Conservation (phyloP, 768 basidiomycete species). For the Crassisporium funariophilum region DNA sequence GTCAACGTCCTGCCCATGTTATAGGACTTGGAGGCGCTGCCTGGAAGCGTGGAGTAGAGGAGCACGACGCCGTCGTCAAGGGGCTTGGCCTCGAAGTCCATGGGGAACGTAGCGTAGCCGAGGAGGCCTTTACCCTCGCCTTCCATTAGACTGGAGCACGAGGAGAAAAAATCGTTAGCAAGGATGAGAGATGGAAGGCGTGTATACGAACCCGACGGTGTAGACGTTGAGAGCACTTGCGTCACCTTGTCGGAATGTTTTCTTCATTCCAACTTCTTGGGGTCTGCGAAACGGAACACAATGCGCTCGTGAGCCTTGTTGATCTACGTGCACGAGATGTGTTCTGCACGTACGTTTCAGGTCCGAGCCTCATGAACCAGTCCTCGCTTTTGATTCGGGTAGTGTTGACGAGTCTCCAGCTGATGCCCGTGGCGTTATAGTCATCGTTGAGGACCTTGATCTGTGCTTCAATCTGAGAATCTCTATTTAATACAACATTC, state of each 20-base stretch:
- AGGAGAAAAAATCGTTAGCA: conserved; percentile 21
- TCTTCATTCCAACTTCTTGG: conserved; percentile 47
- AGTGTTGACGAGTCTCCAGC: conserved; percentile 42
- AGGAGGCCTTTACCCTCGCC: conserved; percentile 39
- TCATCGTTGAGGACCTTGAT: conserved; percentile 43
- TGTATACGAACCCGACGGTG: conserved; percentile 42
- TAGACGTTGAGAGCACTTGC: conserved; percentile 49
- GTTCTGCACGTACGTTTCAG: conserved; percentile 25
- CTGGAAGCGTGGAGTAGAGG: conserved; percentile 40
- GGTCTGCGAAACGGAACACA: conserved; percentile 22
- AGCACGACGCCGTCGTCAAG: conserved; percentile 50
- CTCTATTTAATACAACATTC: conserved; percentile 22
- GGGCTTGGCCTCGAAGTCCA: conserved; percentile 36
- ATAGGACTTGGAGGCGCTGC: conserved; percentile 41
- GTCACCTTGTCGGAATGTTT: conserved; percentile 41
- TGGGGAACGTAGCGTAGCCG: conserved; percentile 56
- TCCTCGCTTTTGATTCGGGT: conserved; percentile 44
- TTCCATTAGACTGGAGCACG: conserved; percentile 25
- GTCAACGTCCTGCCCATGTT: conserved; percentile 49
- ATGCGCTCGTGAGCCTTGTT: neutral
- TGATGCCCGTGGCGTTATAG: conserved; percentile 40
- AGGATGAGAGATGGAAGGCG: neutral
- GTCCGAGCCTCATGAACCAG: conserved; percentile 50
- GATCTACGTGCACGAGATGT: neutral
- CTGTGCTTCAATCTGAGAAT: conserved; percentile 35